A percentile compares a stretch with the other conserved stretches of the same genome.
phyloP scores from a whole-genome alignment of 2,329 filamentous ascomycete genomes.

The Cryphonectria radicalis region DNA sequence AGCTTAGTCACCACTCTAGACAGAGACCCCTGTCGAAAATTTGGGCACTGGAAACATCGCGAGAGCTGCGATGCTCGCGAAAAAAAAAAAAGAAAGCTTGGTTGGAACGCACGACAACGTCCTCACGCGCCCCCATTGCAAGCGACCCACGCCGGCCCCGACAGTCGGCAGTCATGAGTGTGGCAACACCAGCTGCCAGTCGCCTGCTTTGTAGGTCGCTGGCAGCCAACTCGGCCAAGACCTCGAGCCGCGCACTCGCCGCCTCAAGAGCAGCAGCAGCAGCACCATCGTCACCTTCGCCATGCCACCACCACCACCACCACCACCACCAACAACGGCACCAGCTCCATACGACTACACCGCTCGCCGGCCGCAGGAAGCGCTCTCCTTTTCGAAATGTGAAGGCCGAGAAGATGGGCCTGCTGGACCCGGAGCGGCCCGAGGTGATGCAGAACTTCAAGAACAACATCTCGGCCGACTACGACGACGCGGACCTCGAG shows the following conservation, averaged over 20 bases:
- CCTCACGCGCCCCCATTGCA: constrained; percentile 7
- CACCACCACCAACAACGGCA: constrained; percentile 42
- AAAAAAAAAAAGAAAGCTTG: too few species aligned
- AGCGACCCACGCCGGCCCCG: constrained; percentile 16
- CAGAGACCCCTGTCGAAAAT: constrained; percentile 26
- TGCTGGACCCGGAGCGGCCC: constrained; percentile 41
- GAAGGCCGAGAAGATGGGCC: constrained; percentile 55
- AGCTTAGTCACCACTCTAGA: constrained; percentile 24
- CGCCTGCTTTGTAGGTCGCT: constrained; percentile 58
- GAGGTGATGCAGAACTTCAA: constrained; percentile 50
- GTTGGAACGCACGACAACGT: not conserved
- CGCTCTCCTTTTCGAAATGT: constrained; percentile 57
- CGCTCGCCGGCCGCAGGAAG: constrained; percentile 46
- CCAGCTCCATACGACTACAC: constrained; percentile 56
- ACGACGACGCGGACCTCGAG: constrained; percentile 68
- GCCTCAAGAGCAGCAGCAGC: constrained; percentile 26
- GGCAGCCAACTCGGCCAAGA: constrained; percentile 39
- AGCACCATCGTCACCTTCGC: constrained; percentile 28
- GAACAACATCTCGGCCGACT: constrained; percentile 61
- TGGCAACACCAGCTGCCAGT: constrained; percentile 55
- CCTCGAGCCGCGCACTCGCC: constrained; percentile 32
- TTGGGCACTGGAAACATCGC: constrained; percentile 20
- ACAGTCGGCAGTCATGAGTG: constrained; percentile 52
- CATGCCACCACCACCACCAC: constrained; percentile 35
- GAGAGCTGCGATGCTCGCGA: not conserved